phyloP scores from a whole-genome alignment of 78 protist species.

The Dictyostelium discoideum region DNA sequence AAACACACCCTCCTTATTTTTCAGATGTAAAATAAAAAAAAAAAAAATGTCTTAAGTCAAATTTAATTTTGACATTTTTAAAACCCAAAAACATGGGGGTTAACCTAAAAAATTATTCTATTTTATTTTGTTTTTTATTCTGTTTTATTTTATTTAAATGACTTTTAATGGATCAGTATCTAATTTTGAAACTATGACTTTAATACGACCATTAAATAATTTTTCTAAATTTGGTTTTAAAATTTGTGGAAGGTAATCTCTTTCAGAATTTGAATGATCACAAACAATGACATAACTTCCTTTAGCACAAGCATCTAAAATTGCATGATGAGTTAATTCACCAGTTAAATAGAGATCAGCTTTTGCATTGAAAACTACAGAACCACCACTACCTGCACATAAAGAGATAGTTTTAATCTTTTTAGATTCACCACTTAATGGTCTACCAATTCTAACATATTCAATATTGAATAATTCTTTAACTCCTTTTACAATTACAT shows the following conservation, averaged over 20 bases:
- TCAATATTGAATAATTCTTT: slow-evolving; percentile 47
- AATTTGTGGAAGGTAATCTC: slow-evolving; percentile 77
- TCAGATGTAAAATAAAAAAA: too few species aligned
- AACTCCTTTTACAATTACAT: slow-evolving; percentile 19
- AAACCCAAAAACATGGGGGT: too few species aligned
- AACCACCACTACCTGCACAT: slow-evolving; percentile 87
- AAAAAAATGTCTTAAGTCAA: too few species aligned
- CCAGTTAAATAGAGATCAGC: slow-evolving; percentile 84
- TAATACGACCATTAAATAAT: slow-evolving; percentile 9
- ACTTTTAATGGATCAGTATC: slow-evolving; percentile 81
- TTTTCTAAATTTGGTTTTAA: slow-evolving; percentile 34
- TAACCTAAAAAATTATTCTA: too few species aligned
- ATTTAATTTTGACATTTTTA: too few species aligned
- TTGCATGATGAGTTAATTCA: slow-evolving; percentile 88
- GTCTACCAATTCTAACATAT: slow-evolving; percentile 60
- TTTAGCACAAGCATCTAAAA: slow-evolving; percentile 80
- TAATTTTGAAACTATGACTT: slow-evolving; percentile 43
- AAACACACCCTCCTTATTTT: too few species aligned
- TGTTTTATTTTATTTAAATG: slow-evolving; percentile 20
- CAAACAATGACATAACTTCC: slow-evolving; percentile 84
- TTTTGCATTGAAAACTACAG: slow-evolving; percentile 37
- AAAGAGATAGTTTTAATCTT: slow-evolving; percentile 72
- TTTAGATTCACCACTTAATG: background rate
- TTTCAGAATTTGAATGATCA: slow-evolving; percentile 87
- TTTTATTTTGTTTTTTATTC: too few species aligned